These are phyloP conservation scores for Tulasnella sp. DNA, from an alignment of 768 basidiomycete genomes.

Conservation along the genomic window DNA sequence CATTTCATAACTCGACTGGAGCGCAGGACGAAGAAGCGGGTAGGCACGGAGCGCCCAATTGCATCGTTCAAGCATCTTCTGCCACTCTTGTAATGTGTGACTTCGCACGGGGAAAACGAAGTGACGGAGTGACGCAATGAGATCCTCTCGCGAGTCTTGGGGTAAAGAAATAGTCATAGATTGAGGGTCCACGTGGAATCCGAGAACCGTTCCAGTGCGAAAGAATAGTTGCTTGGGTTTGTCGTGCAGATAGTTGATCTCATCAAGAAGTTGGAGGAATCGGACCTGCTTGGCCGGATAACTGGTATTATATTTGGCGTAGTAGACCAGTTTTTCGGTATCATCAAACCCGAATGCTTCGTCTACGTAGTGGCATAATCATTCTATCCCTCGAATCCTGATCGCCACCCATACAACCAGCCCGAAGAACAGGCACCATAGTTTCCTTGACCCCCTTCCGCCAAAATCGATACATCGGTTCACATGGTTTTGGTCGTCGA, in stretches of 20 bases:
- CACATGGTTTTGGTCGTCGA: conserved; percentile 24
- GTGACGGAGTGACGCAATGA: conserved; percentile 21
- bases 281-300: conserved; percentile 28
- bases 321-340: conserved; percentile 22
- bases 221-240: conserved; percentile 34
- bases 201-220: conserved; percentile 28
- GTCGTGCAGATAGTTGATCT: conserved; percentile 33
- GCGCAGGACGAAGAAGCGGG: conserved; percentile 29
- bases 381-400: conserved; percentile 16
- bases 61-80: conserved; percentile 29
- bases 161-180: conserved; percentile 27
- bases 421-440: conserved; percentile 28
- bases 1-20: conserved; percentile 31
- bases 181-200: conserved; percentile 32
- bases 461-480: conserved; percentile 32
- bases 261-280: conserved; percentile 34
- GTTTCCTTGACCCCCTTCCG: conserved; percentile 20
- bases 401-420: conserved; percentile 33
- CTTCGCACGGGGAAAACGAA: conserved; percentile 19
- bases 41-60: conserved; percentile 36
- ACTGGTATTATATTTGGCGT: conserved; percentile 25
- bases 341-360: conserved; percentile 26
- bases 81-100: conserved; percentile 22
- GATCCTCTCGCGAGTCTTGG: conserved; percentile 10
- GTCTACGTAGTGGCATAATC: conserved; percentile 29